Percentiles rank a stretch among this genome's conserved stretches.
Conservation (phyloP, 306 rosid species). For the Dryas octopetala region DNA sequence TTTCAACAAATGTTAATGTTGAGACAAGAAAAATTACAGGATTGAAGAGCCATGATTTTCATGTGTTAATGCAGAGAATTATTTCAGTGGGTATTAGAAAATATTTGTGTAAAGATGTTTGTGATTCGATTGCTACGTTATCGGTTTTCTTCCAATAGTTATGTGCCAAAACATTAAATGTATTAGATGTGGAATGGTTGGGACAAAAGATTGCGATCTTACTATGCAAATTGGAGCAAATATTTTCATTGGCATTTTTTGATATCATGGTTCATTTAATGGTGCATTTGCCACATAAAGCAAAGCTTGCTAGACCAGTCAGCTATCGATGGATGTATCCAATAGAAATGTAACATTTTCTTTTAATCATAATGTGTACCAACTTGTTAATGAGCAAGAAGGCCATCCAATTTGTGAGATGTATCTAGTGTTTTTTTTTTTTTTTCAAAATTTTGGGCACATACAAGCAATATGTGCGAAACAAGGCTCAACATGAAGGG, state of each 20-base stretch:
- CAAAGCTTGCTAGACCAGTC: neutral
- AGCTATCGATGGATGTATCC: neutral
- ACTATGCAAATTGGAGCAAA: constrained; percentile 3
- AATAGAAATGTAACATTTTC: neutral
- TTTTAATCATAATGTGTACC: too few relatives aligned
- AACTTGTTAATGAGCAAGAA: too few relatives aligned
- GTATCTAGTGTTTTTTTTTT: too few relatives aligned
- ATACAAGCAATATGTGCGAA: neutral
- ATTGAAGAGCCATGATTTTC: constrained; percentile 1
- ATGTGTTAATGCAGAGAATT: neutral
- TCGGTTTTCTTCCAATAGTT: neutral
- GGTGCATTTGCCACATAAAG: neutral
- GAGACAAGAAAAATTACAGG: neutral
- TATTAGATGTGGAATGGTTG: neutral
- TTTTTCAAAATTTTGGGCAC: neutral
- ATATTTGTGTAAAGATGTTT: neutral
- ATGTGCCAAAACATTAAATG: constrained; percentile 1
- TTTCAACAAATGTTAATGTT: neutral
- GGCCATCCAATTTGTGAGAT: too few relatives aligned
- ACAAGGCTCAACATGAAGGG: neutral
- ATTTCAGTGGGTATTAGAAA: neutral
- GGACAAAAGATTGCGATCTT: neutral
- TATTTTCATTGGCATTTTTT: neutral
- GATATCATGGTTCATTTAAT: neutral
- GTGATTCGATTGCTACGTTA: neutral